These are phyloP conservation scores for Mariannaea sp. DNA, from an alignment of 2,329 filamentous ascomycete genomes.

Conservation along the genomic window DNA sequence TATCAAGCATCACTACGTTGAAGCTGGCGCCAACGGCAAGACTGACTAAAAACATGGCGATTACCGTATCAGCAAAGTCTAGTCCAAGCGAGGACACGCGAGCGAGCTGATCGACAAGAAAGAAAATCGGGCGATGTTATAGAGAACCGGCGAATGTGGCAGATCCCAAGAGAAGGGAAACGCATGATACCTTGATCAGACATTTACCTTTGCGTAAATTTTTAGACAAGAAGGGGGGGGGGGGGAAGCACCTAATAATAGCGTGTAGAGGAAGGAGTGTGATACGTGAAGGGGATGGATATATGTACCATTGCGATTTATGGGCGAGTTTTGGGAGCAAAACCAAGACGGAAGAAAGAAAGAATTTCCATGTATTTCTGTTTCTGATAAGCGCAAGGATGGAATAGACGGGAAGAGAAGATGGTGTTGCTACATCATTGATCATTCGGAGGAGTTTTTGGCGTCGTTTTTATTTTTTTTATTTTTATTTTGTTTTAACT, in stretches of 20 bases:
- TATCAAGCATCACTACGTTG: slow-evolving; percentile 80
- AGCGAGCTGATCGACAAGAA: neutral
- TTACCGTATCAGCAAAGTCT: no score
- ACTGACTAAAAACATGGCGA: slow-evolving; percentile 50
- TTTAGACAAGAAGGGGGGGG: neutral
- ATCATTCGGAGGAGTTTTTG: slow-evolving; percentile 6
- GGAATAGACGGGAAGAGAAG: neutral
- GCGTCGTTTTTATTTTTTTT: slow-evolving; percentile 2
- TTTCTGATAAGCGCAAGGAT: neutral
- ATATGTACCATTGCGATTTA: no score
- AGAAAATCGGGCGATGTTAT: no score
- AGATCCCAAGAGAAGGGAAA: neutral
- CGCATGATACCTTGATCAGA: neutral
- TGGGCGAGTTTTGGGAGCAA: neutral
- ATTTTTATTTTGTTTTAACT: no score
- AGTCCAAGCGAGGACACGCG: neutral
- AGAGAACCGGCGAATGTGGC: neutral
- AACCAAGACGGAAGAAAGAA: neutral
- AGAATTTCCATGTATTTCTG: neutral
- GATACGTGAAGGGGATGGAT: no score
- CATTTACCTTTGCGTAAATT: neutral
- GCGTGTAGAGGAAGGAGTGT: no score
- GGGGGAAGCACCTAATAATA: no score
- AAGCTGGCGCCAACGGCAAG: slow-evolving; percentile 47
- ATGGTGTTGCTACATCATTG: neutral